A percentile compares a stretch with the other conserved stretches of the same genome.
These are phyloP conservation scores for Mycena leptocephala DNA, from an alignment of 768 basidiomycete species.

Conservation along the genomic window DNA sequence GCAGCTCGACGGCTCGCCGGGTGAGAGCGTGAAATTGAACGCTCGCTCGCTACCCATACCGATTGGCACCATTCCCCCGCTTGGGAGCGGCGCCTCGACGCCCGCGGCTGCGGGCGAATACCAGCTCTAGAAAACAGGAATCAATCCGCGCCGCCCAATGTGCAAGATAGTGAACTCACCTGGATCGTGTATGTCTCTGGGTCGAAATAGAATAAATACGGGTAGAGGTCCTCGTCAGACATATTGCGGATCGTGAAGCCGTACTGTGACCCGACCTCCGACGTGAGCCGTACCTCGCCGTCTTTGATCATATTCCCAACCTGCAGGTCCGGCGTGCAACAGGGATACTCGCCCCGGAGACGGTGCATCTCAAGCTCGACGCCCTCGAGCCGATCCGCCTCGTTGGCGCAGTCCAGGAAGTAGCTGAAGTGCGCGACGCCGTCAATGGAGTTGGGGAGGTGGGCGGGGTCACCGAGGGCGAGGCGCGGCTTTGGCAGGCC, in stretches of 20 bases:
- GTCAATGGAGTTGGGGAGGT: background rate
- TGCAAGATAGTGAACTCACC: background rate
- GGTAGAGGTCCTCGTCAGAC: background rate
- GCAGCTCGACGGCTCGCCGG: too few species aligned
- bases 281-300: background rate
- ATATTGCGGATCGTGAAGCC: constrained; percentile 21
- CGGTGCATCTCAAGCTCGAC: constrained; percentile 21
- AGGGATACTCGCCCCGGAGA: background rate
- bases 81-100: too few species aligned
- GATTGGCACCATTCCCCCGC: too few species aligned
- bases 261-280: background rate
- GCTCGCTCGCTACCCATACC: too few species aligned
- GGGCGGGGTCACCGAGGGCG: background rate
- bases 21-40: too few species aligned
- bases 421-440: constrained; percentile 21
- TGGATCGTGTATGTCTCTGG: constrained; percentile 6
- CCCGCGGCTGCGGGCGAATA: background rate
- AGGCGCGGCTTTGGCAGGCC: background rate
- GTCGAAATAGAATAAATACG: constrained; percentile 28
- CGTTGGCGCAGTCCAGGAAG: background rate
- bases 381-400: background rate
- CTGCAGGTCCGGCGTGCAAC: background rate
- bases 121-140: background rate
- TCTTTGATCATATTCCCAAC: constrained; percentile 7
- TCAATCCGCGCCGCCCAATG: background rate